Percentiles rank a stretch among this genome's conserved stretches.
Conservation (phyloP, 306 rosid species). For the Lathyrus sativus region DNA sequence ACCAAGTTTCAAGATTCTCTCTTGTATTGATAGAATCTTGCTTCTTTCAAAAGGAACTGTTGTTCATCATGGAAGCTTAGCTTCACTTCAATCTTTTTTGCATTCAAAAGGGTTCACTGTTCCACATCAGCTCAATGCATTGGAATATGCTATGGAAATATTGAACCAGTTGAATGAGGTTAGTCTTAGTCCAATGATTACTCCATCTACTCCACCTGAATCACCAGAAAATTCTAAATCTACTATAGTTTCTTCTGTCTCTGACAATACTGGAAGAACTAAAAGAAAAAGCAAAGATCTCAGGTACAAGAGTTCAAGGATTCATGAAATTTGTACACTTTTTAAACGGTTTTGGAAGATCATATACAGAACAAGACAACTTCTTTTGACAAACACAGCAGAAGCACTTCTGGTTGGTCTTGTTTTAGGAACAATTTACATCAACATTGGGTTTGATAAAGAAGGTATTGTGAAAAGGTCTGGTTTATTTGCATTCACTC, state of each 20-base stretch:
- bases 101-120: conserved; percentile 65
- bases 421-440: conserved; percentile 87
- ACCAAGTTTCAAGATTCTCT: conserved; percentile 82
- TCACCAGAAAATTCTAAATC: conserved; percentile 34
- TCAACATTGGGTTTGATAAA: conserved; percentile 73
- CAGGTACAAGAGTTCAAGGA: conserved; percentile 68
- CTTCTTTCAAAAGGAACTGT: conserved; percentile 68
- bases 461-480: conserved; percentile 81
- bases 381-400: conserved; percentile 70
- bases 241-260: background rate
- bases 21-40: conserved; percentile 66
- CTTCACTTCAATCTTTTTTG: conserved; percentile 60
- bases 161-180: conserved; percentile 51
- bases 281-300: conserved; percentile 26
- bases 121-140: conserved; percentile 86
- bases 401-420: conserved; percentile 88
- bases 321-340: conserved; percentile 64
- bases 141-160: conserved; percentile 88
- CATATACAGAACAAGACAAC: conserved; percentile 75
- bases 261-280: conserved; percentile 14
- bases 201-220: conserved; percentile 39
- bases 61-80: conserved; percentile 73
- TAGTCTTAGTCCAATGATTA: conserved; percentile 25
- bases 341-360: conserved; percentile 78
- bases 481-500: conserved; percentile 87